Percentiles rank a stretch among this genome's conserved stretches.
Evolutionary conservation across 2,329 filamentous ascomycete species (phyloP).

Genomic region (Xylaria sp.): DNA sequence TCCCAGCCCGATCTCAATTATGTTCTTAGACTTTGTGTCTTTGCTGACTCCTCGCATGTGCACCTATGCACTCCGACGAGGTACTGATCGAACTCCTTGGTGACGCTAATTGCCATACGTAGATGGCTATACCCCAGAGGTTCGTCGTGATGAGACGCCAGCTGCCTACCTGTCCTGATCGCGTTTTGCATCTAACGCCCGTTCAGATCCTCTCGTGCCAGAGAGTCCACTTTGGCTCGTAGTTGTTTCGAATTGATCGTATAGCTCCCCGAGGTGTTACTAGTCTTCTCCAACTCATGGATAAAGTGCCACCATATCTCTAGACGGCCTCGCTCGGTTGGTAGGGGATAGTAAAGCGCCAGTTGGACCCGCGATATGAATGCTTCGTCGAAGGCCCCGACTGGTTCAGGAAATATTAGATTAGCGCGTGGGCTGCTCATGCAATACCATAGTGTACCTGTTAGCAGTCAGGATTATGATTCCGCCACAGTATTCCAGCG

Average conservation of each 20-base stretch:
- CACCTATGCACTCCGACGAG: no score
- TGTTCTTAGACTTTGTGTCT: no score
- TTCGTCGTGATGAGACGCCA: no score
- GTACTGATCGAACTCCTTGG: no score
- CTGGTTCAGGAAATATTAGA: no score
- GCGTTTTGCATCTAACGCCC: slow-evolving; percentile 11
- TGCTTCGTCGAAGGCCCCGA: slow-evolving; percentile 24
- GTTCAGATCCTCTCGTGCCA: slow-evolving; percentile 5
- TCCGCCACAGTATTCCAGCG: slow-evolving; percentile 22
- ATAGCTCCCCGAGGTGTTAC: background rate
- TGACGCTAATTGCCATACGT: no score
- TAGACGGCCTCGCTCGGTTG: background rate
- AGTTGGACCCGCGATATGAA: slow-evolving; percentile 28
- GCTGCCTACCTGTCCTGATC: slow-evolving; percentile 5
- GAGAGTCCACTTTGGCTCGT: background rate
- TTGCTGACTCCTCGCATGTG: no score
- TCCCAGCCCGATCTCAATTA: no score
- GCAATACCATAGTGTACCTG: no score
- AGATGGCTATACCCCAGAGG: no score
- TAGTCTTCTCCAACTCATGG: background rate
- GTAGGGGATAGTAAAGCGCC: slow-evolving; percentile 14
- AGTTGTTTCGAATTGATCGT: background rate
- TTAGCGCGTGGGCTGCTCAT: no score
- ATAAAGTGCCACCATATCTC: slow-evolving; percentile 26
- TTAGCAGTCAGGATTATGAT: slow-evolving; percentile 24